Base-by-base conservation (phyloP, 768 basidiomycete genomes). In the Pholiota microspora region DNA sequence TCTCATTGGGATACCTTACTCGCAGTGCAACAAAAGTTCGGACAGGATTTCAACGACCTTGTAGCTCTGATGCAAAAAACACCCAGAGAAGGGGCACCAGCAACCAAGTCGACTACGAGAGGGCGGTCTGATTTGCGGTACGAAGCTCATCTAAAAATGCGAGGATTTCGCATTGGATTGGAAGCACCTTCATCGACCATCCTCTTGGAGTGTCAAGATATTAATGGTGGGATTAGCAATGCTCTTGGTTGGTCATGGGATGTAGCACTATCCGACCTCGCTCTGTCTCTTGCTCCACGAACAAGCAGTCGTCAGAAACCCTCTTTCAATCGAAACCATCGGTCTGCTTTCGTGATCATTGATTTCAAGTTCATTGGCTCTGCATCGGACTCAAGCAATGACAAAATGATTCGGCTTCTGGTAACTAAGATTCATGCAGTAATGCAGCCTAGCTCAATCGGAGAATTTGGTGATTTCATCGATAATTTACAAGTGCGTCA, bases 391-490 rank as follows among this genome's bases (percentile, higher is more conserved):
- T 63, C 59, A 28, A 47, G 50, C 2, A 61, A 59, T 18, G 73
- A 61, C 28, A 66, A 77, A 46, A 64, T 65, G 5, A 67, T 91
- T 24, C 73, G 83, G 31, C 56, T 94, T 27, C 68, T 73, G 1
- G 70, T 95, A 21, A 83, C 81, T 7, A 91, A 88, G 68, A 83
- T 93, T 2, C 92, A 98, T 63, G 94, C 95, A 1, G 89, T 96
- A 29, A 87, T 97, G 88, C 94, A 94, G 67, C 88, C 95, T 8
- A 92, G 91, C 59, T 95, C 96, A 0, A 86, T 98, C 48, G 88
- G 88, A 18, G 91, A 96, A 65, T 74, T 98, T 7, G 91, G 88
- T 13, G 95, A 98, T 66, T 92, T 94, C 58, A 69, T 93, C 35
- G 93, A 96, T 64, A 79, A 92, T 61, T 74, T 92, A 36, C 92